Base-by-base conservation (phyloP, 345 rosid genomes). In the Dovyalis caffra region DNA sequence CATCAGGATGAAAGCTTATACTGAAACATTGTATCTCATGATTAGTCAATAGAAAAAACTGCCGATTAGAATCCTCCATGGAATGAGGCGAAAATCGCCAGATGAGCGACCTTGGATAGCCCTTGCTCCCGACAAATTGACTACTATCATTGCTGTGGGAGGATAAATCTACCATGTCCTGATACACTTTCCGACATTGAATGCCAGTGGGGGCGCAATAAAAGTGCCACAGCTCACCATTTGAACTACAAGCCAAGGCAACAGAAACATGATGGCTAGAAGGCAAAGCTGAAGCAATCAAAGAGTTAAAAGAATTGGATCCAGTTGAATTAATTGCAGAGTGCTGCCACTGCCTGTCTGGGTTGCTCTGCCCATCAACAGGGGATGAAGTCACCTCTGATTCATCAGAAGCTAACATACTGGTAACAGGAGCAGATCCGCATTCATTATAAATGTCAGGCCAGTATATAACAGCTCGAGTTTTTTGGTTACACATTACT, bases 161-260 rank as follows among this genome's bases (percentile, higher is more conserved):
- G 38, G 82, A 79, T 71, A 76, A 74, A 80, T 80, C 78, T 38
- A 21, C 21, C 31, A 68, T n/a, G n/a, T 87, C 79, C 68, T 82
- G 72, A 74, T 78, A 64, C 11, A 86, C 77, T 78, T 85, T 84
- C 33, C 68, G 81, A 69, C 78, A 75, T 57, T 70, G 69, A 75
- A 93, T 74, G 33, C 81, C 88, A 72, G 67, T 34, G 57, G 88
- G 89, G 75, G 83, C 87, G 82, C 98, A 91, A 71, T 85, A 72
- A 75, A 91, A 89, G 77, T 78, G 89, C 93, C 96, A 90, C 65
- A 91, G 85, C 78, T 93, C 93, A 61, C 97, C 97, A 43, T 69
- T 84, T 9, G 89, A 91, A 81, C 88, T 78, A 82, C 95, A 88
- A 0, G 84, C 91, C 73, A 91, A 73, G 74, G 97, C 95, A 79